Percentiles rank a stretch among this genome's conserved stretches.
phyloP scores from a whole-genome alignment of 2,329 filamentous ascomycete species.

The Delphinella strobiligena region DNA sequence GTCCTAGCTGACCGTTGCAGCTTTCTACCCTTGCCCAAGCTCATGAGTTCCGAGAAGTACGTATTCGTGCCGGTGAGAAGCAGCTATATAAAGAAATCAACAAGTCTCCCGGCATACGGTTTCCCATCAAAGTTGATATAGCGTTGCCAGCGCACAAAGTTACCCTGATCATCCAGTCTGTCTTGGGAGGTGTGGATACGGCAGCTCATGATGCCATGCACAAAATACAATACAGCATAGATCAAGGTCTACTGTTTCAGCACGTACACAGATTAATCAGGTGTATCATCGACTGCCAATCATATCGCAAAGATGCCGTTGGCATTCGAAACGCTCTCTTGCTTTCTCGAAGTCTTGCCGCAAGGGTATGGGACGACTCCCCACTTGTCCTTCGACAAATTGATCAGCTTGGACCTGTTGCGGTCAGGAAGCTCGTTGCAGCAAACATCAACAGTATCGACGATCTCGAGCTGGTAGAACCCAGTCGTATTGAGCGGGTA shows the following conservation, averaged over 20 bases:
- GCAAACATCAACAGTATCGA: slow-evolving; percentile 62
- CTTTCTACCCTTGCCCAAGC: slow-evolving; percentile 55
- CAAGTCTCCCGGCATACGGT: slow-evolving; percentile 54
- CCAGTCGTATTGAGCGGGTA: slow-evolving; percentile 62
- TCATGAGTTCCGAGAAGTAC: slow-evolving; percentile 59
- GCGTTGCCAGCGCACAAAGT: slow-evolving; percentile 60
- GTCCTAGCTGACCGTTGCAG: slow-evolving; percentile 28
- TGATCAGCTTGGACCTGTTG: slow-evolving; percentile 61
- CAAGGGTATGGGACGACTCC: slow-evolving; percentile 70
- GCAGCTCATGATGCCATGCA: slow-evolving; percentile 47
- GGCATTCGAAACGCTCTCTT: slow-evolving; percentile 60
- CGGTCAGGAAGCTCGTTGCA: slow-evolving; percentile 60
- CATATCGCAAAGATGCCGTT: slow-evolving; percentile 50
- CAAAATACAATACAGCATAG: slow-evolving; percentile 44
- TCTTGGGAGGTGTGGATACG: slow-evolving; percentile 55
- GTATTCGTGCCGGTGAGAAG: slow-evolving; percentile 60
- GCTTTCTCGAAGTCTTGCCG: slow-evolving; percentile 63
- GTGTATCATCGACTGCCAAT: slow-evolving; percentile 65
- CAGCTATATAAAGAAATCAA: slow-evolving; percentile 61
- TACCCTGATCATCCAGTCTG: slow-evolving; percentile 63
- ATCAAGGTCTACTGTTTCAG: slow-evolving; percentile 54
- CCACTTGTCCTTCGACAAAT: slow-evolving; percentile 75
- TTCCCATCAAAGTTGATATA: slow-evolving; percentile 57
- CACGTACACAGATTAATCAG: slow-evolving; percentile 58
- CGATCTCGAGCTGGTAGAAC: slow-evolving; percentile 53